Evolutionary conservation across 1,284 basidiomycete species (phyloP).

Genomic region (Singerocomus inundabilis): DNA sequence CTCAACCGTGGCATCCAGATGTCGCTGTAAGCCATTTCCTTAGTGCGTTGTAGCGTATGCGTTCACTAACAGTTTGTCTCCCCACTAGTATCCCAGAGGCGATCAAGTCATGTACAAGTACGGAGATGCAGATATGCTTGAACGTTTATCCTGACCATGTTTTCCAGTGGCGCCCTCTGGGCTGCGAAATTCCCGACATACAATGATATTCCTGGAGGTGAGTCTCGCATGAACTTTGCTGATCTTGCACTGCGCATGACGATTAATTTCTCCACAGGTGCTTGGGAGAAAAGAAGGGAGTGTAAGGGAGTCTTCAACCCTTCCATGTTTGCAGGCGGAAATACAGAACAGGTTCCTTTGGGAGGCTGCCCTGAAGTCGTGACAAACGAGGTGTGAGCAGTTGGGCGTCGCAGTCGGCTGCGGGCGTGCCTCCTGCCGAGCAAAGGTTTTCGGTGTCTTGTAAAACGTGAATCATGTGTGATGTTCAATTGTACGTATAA

Average conservation of each 20-base stretch:
- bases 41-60: not conserved
- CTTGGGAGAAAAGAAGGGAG: slow-evolving; percentile 18
- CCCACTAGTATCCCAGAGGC: slow-evolving; percentile 17
- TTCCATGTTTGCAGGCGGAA: not conserved
- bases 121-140: not conserved
- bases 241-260: not conserved
- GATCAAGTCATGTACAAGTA: slow-evolving; percentile 26
- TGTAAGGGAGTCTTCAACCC: slow-evolving; percentile 14
- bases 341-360: slow-evolving; percentile 9
- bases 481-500: too few relatives aligned
- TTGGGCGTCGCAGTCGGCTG: too few relatives aligned
- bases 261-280: slow-evolving; percentile 6
- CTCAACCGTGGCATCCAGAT: slow-evolving; percentile 46
- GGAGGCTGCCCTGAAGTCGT: slow-evolving; percentile 1
- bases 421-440: too few relatives aligned
- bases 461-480: too few relatives aligned
- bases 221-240: not conserved
- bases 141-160: not conserved
- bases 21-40: slow-evolving; percentile 39
- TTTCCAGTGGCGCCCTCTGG: slow-evolving; percentile 24
- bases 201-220: slow-evolving; percentile 22
- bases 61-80: slow-evolving; percentile 1
- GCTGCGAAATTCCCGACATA: slow-evolving; percentile 21
- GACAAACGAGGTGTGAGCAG: too few relatives aligned
- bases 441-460: too few relatives aligned